Percentiles rank a stretch among this genome's conserved stretches.
Evolutionary conservation across 371 early-diverging fungal species (phyloP).

Genomic region (Umbelopsis sp.): DNA sequence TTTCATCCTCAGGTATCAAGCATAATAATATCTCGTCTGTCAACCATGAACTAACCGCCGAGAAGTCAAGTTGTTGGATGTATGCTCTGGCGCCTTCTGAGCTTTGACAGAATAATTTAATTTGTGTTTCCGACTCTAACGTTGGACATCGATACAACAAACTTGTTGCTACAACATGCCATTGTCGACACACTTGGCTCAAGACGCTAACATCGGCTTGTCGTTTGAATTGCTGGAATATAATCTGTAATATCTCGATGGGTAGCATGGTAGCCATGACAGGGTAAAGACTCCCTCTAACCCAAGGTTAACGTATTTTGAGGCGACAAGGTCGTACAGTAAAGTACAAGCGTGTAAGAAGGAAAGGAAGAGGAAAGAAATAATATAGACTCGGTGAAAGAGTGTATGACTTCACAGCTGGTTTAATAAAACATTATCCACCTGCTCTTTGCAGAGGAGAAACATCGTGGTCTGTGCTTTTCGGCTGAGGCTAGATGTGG

Average conservation of each 20-base stretch:
- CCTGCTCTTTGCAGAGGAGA: neutral
- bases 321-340: neutral
- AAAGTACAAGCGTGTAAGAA: neutral
- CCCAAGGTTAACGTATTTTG: neutral
- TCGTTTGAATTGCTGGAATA: neutral
- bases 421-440: neutral
- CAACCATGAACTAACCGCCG: neutral
- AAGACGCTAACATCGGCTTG: neutral
- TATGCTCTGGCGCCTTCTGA: neutral
- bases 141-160: neutral
- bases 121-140: neutral
- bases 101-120: slow-evolving; percentile 12
- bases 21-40: neutral
- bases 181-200: slow-evolving; percentile 7
- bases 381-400: neutral
- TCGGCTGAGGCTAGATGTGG: too few relatives aligned
- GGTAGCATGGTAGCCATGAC: neutral
- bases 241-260: neutral
- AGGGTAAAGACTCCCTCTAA: neutral
- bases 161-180: neutral
- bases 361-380: neutral
- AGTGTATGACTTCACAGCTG: neutral
- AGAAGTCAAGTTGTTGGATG: neutral
- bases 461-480: slow-evolving; percentile 1
- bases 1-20: neutral